Percentiles rank a stretch among this genome's conserved stretches.
Conservation (phyloP, 805 yeast species). For the Myxozyma udenii region DNA sequence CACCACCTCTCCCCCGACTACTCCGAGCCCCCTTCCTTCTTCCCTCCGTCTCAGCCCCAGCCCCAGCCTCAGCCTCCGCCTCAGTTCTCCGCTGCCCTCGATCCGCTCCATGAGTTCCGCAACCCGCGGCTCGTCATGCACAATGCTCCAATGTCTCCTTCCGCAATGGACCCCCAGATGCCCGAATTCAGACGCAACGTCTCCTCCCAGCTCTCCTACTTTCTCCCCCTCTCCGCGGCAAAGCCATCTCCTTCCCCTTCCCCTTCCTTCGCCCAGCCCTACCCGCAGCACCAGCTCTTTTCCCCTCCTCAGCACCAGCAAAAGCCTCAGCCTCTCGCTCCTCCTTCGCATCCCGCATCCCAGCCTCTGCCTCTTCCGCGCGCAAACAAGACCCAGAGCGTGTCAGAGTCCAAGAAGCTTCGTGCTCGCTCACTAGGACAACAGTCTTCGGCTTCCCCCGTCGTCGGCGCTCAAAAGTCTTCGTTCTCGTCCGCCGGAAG, state of each 20-base stretch:
- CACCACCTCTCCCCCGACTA: too few relatives aligned
- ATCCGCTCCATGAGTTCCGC: constrained; percentile 17
- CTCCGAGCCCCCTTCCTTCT: too few relatives aligned
- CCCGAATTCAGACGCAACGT: not conserved
- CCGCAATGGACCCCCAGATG: not conserved
- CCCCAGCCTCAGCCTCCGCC: constrained; percentile 9
- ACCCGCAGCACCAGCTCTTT: not conserved
- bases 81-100: constrained; percentile 9
- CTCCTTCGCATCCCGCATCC: not conserved
- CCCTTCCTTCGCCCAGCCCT: too few relatives aligned
- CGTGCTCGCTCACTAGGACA: constrained; percentile 8
- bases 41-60: too few relatives aligned
- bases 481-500: not conserved
- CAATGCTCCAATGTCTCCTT: constrained; percentile 11
- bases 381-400: not conserved
- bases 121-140: constrained; percentile 13
- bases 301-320: not conserved
- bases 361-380: not conserved
- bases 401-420: constrained; percentile 10
- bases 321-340: not conserved
- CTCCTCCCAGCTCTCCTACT: not conserved
- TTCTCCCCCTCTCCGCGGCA: not conserved
- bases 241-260: not conserved
- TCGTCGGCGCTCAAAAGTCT: not conserved
- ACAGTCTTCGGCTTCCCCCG: not conserved